Evolutionary conservation across 2,329 filamentous ascomycete genomes (phyloP).

Genomic region (Arthrinium phaeospermum): DNA sequence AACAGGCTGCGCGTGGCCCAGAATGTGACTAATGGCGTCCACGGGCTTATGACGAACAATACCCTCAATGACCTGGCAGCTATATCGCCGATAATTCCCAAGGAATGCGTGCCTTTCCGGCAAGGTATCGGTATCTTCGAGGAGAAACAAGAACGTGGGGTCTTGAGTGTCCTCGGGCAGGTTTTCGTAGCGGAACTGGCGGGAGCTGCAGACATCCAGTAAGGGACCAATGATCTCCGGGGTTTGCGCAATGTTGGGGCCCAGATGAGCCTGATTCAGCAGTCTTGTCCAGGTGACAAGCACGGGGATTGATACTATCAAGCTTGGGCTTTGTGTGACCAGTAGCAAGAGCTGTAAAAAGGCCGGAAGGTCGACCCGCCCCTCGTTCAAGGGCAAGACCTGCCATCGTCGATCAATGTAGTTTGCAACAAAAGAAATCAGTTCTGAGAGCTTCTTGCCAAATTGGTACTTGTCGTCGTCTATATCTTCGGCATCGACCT

Average conservation of each 20-base stretch:
- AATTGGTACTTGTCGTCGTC: constrained; percentile 92
- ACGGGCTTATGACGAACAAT: constrained; percentile 82
- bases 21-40: constrained; percentile 86
- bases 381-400: constrained; percentile 60
- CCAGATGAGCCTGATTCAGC: constrained; percentile 73
- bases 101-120: constrained; percentile 95
- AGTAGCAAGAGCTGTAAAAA: constrained; percentile 81
- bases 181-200: constrained; percentile 86
- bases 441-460: constrained; percentile 92
- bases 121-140: constrained; percentile 93
- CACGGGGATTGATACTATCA: constrained; percentile 91
- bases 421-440: constrained; percentile 83
- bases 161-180: constrained; percentile 83
- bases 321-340: constrained; percentile 82
- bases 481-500: constrained; percentile 79
- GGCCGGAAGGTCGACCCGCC: constrained; percentile 68
- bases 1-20: constrained; percentile 77
- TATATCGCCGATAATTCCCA: constrained; percentile 93
- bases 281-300: constrained; percentile 89
- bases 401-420: constrained; percentile 81
- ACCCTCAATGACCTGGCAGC: constrained; percentile 82
- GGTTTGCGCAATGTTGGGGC: constrained; percentile 65
- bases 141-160: constrained; percentile 78
- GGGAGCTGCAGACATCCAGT: constrained; percentile 80
- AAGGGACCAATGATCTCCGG: constrained; percentile 72